Conservation (phyloP, 1,139 yeast species). For the Lodderomyces metapsilosis region DNA sequence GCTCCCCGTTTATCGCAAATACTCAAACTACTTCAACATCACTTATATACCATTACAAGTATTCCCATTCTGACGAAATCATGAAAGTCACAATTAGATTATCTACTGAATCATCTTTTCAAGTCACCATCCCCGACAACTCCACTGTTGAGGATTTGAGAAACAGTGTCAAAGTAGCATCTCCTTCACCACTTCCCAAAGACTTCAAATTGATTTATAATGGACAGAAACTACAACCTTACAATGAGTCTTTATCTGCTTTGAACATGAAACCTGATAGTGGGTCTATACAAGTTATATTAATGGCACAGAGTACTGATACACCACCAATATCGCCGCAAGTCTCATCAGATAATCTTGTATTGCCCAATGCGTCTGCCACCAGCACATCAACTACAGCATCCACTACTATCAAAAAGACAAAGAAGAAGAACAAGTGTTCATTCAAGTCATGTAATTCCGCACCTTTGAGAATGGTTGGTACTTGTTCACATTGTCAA, state of each 20-base stretch:
- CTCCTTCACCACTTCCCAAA: conserved; percentile 34
- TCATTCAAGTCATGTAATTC: conserved; percentile 60
- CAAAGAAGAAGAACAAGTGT: conserved; percentile 61
- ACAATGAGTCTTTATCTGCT: conserved; percentile 22
- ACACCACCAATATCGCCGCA: conserved; percentile 21
- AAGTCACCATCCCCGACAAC: conserved; percentile 48
- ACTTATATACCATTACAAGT: background rate
- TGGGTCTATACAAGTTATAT: conserved; percentile 36
- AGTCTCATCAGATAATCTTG: conserved; percentile 11
- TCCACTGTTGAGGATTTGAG: conserved; percentile 51
- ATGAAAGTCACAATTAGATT: conserved; percentile 46
- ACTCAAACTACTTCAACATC: background rate
- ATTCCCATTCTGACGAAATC: background rate
- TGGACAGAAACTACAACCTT: conserved; percentile 48
- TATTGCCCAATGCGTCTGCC: conserved; percentile 14
- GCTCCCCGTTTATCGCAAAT: too few relatives aligned
- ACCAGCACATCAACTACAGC: too few relatives aligned
- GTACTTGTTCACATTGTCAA: conserved; percentile 82
- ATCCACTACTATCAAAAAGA: conserved; percentile 28
- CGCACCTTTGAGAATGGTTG: conserved; percentile 77
- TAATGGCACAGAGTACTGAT: conserved; percentile 40
- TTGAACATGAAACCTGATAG: conserved; percentile 21
- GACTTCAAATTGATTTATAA: conserved; percentile 51
- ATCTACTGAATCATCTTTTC: conserved; percentile 40
- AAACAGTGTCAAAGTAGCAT: conserved; percentile 41